Evolutionary conservation across 768 basidiomycete species (phyloP).

Genomic region (Coprinopsis strossmayeri): DNA sequence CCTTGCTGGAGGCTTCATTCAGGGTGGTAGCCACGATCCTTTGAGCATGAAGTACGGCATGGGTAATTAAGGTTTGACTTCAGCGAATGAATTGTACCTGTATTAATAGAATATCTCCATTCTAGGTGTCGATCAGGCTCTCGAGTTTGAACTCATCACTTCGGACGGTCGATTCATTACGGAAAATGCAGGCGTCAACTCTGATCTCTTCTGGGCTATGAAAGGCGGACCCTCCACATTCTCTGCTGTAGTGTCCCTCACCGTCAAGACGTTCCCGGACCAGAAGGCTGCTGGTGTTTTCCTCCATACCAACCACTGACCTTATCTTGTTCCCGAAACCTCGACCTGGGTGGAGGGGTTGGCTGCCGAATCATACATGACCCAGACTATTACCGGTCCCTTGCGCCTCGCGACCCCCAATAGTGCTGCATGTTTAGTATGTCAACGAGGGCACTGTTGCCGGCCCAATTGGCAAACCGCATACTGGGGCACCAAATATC

Average conservation of each 20-base stretch:
- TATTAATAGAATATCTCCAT: neutral
- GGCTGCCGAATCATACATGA: conserved; percentile 5
- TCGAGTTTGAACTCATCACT: conserved; percentile 32
- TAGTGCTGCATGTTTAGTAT: conserved; percentile 10
- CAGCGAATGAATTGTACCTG: too few relatives aligned
- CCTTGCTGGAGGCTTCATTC: conserved; percentile 28
- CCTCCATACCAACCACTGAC: conserved; percentile 10
- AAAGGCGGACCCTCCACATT: conserved; percentile 18
- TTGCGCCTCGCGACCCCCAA: conserved; percentile 10
- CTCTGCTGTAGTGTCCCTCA: conserved; percentile 11
- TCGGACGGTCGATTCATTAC: conserved; percentile 26
- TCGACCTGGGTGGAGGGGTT: conserved; percentile 8
- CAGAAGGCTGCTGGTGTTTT: conserved; percentile 6
- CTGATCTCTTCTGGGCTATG: conserved; percentile 35
- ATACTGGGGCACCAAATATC: neutral
- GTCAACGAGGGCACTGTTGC: conserved; percentile 11
- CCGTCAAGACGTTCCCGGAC: conserved; percentile 17
- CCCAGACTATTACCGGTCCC: conserved; percentile 5
- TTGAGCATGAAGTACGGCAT: conserved; percentile 15
- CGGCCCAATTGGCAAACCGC: conserved; percentile 1
- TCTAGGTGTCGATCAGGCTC: conserved; percentile 18
- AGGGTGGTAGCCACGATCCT: conserved; percentile 21
- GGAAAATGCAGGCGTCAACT: conserved; percentile 25
- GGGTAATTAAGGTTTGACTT: conserved; percentile 6
- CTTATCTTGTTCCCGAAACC: conserved; percentile 3